phyloP scores from a whole-genome alignment of 176 grass and related monocot genomes.

The Areca catechu region DNA sequence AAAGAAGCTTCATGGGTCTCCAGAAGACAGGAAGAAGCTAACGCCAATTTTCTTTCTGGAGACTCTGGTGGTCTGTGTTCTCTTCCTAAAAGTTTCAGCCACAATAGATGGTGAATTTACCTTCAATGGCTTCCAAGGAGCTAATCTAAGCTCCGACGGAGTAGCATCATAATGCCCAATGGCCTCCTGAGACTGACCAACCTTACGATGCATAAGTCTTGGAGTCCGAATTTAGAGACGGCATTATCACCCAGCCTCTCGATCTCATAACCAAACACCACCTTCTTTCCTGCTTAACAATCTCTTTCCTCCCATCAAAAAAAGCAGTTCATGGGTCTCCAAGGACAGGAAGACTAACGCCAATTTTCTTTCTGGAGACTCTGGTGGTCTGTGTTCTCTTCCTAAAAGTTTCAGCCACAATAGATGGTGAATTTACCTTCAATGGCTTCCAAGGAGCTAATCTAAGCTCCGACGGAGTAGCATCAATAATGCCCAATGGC shows the following conservation, averaged over 20 bases:
- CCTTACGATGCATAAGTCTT: slow-evolving; percentile 28
- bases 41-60: no score
- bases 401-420: background rate
- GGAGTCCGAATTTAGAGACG: no score
- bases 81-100: background rate
- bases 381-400: background rate
- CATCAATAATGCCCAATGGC: slow-evolving; percentile 21
- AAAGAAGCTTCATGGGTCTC: no score
- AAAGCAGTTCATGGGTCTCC: no score
- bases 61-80: background rate
- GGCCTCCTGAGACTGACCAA: slow-evolving; percentile 58
- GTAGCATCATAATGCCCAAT: slow-evolving; percentile 16
- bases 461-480: slow-evolving; percentile 18
- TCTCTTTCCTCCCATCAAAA: no score
- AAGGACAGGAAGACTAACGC: no score
- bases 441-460: slow-evolving; percentile 26
- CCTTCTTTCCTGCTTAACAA: no score
- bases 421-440: slow-evolving; percentile 23
- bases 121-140: slow-evolving; percentile 34
- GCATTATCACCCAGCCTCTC: no score
- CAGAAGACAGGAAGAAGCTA: no score
- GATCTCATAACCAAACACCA: no score
- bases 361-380: no score
- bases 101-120: slow-evolving; percentile 10
- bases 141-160: slow-evolving; percentile 11